Evolutionary conservation across 2,329 filamentous ascomycete species (phyloP).

Genomic region (Colletotrichum euphorbiae): DNA sequence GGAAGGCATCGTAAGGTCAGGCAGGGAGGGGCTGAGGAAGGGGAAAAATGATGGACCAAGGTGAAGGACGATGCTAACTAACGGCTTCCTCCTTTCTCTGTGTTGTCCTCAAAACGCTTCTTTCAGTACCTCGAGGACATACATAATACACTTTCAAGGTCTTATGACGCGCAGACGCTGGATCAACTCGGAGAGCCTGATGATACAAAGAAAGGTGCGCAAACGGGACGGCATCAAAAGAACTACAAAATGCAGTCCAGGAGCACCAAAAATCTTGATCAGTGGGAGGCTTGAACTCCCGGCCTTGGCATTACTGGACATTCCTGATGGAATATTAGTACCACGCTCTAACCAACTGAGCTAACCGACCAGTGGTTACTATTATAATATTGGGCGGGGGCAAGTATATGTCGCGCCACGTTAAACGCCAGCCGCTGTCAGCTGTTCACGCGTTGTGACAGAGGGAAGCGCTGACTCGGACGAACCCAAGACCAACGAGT

Average conservation of each 20-base stretch:
- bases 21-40: too few relatives aligned
- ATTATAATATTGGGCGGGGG: not conserved
- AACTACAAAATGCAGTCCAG: not conserved
- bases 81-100: too few relatives aligned
- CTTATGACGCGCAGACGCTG: too few relatives aligned
- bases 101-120: too few relatives aligned
- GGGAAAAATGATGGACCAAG: too few relatives aligned
- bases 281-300: slow-evolving; percentile 30
- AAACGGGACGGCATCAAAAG: not conserved
- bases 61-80: too few relatives aligned
- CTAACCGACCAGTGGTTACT: slow-evolving; percentile 1
- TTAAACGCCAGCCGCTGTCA: not conserved
- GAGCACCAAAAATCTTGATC: not conserved
- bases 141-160: too few relatives aligned
- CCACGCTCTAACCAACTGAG: slow-evolving; percentile 30
- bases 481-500: not conserved
- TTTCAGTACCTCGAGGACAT: too few relatives aligned
- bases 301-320: slow-evolving; percentile 23
- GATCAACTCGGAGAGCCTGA: too few relatives aligned
- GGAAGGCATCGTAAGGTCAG: too few relatives aligned
- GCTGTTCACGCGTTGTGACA: too few relatives aligned
- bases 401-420: not conserved
- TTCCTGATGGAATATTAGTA: slow-evolving; percentile 19
- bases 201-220: not conserved
- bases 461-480: not conserved